Conservation (phyloP, 176 grass and related monocot genomes). For the Tillandsia fasciculata region DNA sequence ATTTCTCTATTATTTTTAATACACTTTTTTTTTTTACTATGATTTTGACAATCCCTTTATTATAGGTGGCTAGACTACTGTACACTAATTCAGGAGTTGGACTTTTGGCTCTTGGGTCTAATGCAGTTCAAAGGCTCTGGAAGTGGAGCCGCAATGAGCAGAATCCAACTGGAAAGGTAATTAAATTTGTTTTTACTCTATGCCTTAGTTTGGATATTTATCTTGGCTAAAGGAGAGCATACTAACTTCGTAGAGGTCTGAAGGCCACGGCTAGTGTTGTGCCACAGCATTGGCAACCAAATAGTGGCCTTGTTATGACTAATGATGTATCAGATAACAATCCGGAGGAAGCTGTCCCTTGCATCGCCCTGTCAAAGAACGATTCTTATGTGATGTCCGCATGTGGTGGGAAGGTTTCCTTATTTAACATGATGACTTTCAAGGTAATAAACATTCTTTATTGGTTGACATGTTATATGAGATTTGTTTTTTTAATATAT, state of each 20-base stretch:
- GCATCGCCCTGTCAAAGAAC: constrained; percentile 97
- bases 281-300: constrained; percentile 91
- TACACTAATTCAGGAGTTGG: constrained; percentile 90
- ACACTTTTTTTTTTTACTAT: not conserved
- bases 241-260: constrained; percentile 16
- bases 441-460: constrained; percentile 45
- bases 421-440: constrained; percentile 99
- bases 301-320: constrained; percentile 80
- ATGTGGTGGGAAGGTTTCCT: constrained; percentile 92
- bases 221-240: not conserved
- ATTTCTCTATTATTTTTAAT: constrained; percentile 20
- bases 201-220: constrained; percentile 14
- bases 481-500: not conserved
- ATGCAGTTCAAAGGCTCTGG: constrained; percentile 86
- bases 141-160: constrained; percentile 75
- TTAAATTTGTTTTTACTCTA: constrained; percentile 23
- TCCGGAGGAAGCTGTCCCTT: constrained; percentile 69
- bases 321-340: constrained; percentile 67
- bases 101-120: constrained; percentile 84
- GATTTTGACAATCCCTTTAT: constrained; percentile 5
- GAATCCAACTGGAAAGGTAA: constrained; percentile 83
- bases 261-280: constrained; percentile 75
- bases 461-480: constrained; percentile 14
- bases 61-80: constrained; percentile 79
- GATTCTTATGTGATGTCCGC: constrained; percentile 99